Evolutionary conservation across 1,284 basidiomycete genomes (phyloP), one percentile per base, ranked within the genome.

Genomic region (Leccinum fuscescens): DNA sequence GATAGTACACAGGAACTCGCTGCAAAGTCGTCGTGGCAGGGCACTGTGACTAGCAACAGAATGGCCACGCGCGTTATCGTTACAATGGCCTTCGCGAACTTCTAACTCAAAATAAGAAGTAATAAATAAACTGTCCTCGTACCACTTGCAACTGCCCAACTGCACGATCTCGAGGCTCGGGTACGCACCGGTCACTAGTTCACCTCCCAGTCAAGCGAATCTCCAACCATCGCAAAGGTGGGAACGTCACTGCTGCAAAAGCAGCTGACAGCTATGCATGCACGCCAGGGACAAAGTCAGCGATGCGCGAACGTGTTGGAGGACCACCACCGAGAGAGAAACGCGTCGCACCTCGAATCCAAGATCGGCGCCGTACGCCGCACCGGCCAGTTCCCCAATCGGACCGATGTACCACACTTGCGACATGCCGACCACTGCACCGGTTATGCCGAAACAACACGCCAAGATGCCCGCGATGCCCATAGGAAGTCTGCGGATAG

Each of bases 401-500:
- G 82, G 83, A 0, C 84, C 84, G 3, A 78, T 80, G 62, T 83
- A 85, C 82, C 82, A 83, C 4, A 66, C 67, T 62, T 81, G 76
- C 2, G 79, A 76, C 81, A 82, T 84, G 1, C 81, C 80, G 3
- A 81, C 69, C 1, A 83, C 79, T 0, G 82, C 82, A 2, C 79
- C 78, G 0, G 72, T 78, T 7, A 80, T 77, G 2, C 82, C 81
- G 55, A 74, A 81, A 63, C 74, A 78, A 48, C 77, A 80, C 0
- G 83, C 79, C 20, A 79, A 66, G 3, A 84, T 70, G 12, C 82
- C 86, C 0, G 87, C 86, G 0, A 80, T 55, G 2, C 86, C 87
- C 0, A 82, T 64, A 0, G 87, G 86, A 11, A 89, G 78, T 53
- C 77, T 77, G 50, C 3, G 15, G 24, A 22, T 14, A 29, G 9